Conservation (phyloP, 495 filamentous ascomycete species). For the Cercophora sp. region DNA sequence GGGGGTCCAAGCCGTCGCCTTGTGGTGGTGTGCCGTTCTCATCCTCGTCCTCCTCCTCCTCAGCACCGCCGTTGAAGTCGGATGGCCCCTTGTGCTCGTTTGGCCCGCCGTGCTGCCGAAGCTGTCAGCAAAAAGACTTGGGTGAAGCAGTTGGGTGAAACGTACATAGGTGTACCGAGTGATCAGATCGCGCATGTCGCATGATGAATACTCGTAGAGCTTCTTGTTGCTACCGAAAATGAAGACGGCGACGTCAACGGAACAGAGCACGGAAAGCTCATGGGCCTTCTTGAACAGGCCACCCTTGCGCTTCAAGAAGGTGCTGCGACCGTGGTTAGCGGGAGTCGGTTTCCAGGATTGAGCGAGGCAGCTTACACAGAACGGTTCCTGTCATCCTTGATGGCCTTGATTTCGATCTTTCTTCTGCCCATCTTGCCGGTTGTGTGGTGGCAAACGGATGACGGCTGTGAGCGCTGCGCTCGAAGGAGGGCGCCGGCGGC, state of each 20-base stretch:
- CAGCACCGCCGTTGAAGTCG: slow-evolving; percentile 83
- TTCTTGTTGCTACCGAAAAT: slow-evolving; percentile 99
- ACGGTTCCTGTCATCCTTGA: slow-evolving; percentile 98
- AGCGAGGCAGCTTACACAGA: slow-evolving; percentile 73
- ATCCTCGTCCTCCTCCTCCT: slow-evolving; percentile 86
- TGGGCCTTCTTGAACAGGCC: slow-evolving; percentile 99
- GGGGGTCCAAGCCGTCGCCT: slow-evolving; percentile 49
- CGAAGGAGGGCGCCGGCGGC: slow-evolving; percentile 3
- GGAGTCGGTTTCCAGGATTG: slow-evolving; percentile 5
- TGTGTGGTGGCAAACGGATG: neutral
- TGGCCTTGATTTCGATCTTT: slow-evolving; percentile 98
- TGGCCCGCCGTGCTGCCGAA: slow-evolving; percentile 72
- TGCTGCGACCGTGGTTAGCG: slow-evolving; percentile 56
- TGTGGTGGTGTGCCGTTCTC: slow-evolving; percentile 68
- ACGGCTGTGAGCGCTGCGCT: neutral
- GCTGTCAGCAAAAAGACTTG: slow-evolving; percentile 26
- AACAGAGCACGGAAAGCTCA: slow-evolving; percentile 95
- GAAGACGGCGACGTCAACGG: slow-evolving; percentile 96
- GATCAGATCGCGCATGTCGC: slow-evolving; percentile 86
- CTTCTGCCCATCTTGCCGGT: slow-evolving; percentile 55
- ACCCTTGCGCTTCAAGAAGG: slow-evolving; percentile 97
- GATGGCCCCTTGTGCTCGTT: slow-evolving; percentile 95
- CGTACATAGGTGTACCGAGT: slow-evolving; percentile 84
- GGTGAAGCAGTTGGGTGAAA: slow-evolving; percentile 18
- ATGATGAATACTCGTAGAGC: slow-evolving; percentile 93